A percentile compares a stretch with the other conserved stretches of the same genome.
These are phyloP conservation scores for Paecilomyces fulvus DNA, from an alignment of 2,329 filamentous ascomycete species.

Conservation along the genomic window DNA sequence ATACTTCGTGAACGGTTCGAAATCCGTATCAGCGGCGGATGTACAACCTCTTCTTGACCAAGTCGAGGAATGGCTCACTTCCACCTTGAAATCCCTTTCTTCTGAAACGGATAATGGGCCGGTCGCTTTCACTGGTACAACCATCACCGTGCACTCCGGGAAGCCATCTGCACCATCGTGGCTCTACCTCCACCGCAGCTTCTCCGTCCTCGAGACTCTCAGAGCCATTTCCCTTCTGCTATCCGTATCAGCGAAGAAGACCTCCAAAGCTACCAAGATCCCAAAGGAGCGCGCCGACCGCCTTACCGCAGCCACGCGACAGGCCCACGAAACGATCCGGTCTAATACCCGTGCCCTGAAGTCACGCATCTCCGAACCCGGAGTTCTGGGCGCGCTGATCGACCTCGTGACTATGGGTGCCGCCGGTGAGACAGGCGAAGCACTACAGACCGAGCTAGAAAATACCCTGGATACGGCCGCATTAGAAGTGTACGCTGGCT, in stretches of 20 bases:
- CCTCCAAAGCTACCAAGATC: conserved; percentile 21
- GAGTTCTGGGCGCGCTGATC: conserved; percentile 34
- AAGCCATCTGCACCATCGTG: conserved; percentile 28
- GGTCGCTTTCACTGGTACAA: conserved; percentile 14
- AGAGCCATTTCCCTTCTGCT: conserved; percentile 30
- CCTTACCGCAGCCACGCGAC: conserved; percentile 15
- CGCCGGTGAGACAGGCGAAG: conserved; percentile 13
- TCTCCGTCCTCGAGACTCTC: conserved; percentile 33
- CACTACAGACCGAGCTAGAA: conserved; percentile 24
- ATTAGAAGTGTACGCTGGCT: conserved; percentile 36
- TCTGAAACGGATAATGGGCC: conserved; percentile 13
- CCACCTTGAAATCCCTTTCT: conserved; percentile 16
- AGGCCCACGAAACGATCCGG: conserved; percentile 26
- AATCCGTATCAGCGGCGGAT: conserved; percentile 19
- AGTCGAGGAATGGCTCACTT: conserved; percentile 23
- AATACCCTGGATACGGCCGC: conserved; percentile 27
- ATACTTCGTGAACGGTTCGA: conserved; percentile 25
- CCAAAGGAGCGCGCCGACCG: conserved; percentile 26
- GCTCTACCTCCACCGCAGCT: conserved; percentile 32
- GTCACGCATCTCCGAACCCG: conserved; percentile 28
- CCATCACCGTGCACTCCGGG: conserved; percentile 16
- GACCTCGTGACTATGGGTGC: conserved; percentile 27
- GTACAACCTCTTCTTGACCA: conserved; percentile 18
- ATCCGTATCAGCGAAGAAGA: conserved; percentile 22
- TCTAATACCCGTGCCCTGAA: conserved; percentile 29